Percentiles rank a stretch among this genome's conserved stretches.
Evolutionary conservation across 495 filamentous ascomycete species (phyloP).

Genomic region (Tricharina praecox): DNA sequence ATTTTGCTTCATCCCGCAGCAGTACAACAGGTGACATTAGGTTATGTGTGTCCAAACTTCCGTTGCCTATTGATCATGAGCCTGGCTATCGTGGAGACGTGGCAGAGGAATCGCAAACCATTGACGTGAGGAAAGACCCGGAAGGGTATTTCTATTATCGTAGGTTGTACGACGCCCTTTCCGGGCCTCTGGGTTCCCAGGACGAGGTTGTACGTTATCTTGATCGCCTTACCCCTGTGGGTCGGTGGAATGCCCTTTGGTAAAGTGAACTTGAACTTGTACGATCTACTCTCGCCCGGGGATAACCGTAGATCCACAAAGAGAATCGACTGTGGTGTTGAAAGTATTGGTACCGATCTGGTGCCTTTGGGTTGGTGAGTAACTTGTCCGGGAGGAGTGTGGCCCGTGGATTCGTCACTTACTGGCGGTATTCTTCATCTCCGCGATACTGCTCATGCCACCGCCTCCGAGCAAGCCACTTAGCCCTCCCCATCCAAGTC

Average conservation of each 20-base stretch:
- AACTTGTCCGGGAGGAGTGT: too few relatives aligned
- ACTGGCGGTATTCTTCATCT: constrained; percentile 70
- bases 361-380: constrained; percentile 32
- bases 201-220: constrained; percentile 76
- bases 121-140: constrained; percentile 46
- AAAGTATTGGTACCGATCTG: constrained; percentile 70
- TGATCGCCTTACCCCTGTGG: constrained; percentile 83
- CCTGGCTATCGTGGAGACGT: neutral
- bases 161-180: constrained; percentile 61
- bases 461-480: constrained; percentile 66
- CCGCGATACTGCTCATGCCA: constrained; percentile 79
- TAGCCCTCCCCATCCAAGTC: constrained; percentile 75
- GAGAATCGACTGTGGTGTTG: constrained; percentile 89
- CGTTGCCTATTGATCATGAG: constrained; percentile 33
- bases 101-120: constrained; percentile 16
- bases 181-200: constrained; percentile 84
- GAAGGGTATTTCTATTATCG: constrained; percentile 85
- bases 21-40: constrained; percentile 87
- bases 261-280: constrained; percentile 67
- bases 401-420: too few relatives aligned
- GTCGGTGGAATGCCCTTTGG: constrained; percentile 77
- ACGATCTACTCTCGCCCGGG: constrained; percentile 79
- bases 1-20: constrained; percentile 66
- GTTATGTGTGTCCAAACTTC: constrained; percentile 63
- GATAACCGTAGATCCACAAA: constrained; percentile 81